Evolutionary conservation across 2,329 filamentous ascomycete species (phyloP), one percentile per base, ranked within the genome.

Genomic region (Aspergillus quadrilineatus): DNA sequence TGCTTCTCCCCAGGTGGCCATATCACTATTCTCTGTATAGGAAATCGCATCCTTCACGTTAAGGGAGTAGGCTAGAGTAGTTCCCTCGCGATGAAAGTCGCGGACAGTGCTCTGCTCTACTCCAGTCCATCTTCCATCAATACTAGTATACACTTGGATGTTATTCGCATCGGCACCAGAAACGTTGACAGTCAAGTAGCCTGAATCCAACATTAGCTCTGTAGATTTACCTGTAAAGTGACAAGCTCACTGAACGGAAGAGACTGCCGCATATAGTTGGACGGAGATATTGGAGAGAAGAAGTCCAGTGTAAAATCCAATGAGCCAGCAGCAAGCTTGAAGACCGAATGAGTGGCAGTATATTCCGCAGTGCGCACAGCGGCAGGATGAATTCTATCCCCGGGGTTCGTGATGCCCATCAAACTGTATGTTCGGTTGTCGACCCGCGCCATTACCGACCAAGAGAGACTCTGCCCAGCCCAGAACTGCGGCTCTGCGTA

Each of bases 71-170:
- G 76, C 60, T 4, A 64, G 57, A 30, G 72, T 64, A 37, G 62
- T 50, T 15, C 66, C 62, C 29, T 58, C 44, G 4, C 63, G 57
- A 26, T 67, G 59, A 43, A 71, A 69, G n/a, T 52, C 57, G 12
- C 65, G 51, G 12, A 56, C 56, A 9, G 67, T 67, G 10, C 56
- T 65, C 30, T 58, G 58, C 43, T 66, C 63, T 17, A 65, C 66
- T 9, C 76, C 77, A n/a, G 73, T 69, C 75, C 76, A 79, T 46
- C 71, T 71, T 17, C 72, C 73, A 58, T 79, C 77, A 29, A 79
- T 77, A 56, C 75, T 73, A 1, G 73, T 74, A 56, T 75, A 77
- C 3, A 78, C 61, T 52, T 79, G 75, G 12, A 79, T 67, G 8
- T 63, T 58, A 41, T 67, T 64, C 14, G 58, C 63, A 15, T 60